These are phyloP conservation scores for Lyophyllum decastes DNA, from an alignment of 768 basidiomycete genomes.

Conservation along the genomic window DNA sequence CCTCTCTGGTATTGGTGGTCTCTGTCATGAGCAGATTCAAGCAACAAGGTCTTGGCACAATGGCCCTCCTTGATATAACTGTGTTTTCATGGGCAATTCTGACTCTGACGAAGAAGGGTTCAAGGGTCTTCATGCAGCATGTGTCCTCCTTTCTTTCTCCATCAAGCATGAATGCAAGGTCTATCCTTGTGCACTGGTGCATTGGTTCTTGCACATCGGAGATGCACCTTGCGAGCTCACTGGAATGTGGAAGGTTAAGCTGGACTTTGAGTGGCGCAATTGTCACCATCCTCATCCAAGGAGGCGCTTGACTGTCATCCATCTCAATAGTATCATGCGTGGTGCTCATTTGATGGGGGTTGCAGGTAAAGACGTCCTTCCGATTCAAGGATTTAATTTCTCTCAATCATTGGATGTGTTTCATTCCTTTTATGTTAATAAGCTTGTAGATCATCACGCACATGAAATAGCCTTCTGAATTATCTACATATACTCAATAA, in stretches of 20 bases:
- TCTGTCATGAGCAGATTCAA: slow-evolving; percentile 26
- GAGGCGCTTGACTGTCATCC: slow-evolving; percentile 17
- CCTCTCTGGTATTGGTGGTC: slow-evolving; percentile 19
- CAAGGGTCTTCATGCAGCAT: slow-evolving; percentile 4
- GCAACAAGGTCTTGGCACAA: slow-evolving; percentile 26
- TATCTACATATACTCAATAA: not conserved
- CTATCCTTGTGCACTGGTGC: slow-evolving; percentile 21
- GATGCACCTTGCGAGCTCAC: slow-evolving; percentile 18
- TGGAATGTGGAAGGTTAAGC: slow-evolving; percentile 30
- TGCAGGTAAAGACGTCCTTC: slow-evolving; percentile 22
- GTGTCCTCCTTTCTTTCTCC: slow-evolving; percentile 1
- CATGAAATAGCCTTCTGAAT: slow-evolving; percentile 15
- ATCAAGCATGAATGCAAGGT: not conserved
- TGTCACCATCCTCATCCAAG: not conserved
- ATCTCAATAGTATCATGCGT: slow-evolving; percentile 27
- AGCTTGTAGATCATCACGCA: slow-evolving; percentile 31
- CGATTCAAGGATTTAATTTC: not conserved
- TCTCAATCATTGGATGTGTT: slow-evolving; percentile 24
- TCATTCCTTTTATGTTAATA: slow-evolving; percentile 28
- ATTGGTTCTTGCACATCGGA: slow-evolving; percentile 25
- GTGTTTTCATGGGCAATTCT: slow-evolving; percentile 25
- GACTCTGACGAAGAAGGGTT: slow-evolving; percentile 11
- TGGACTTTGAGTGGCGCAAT: slow-evolving; percentile 18
- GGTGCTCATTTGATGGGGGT: slow-evolving; percentile 30
- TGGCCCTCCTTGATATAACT: slow-evolving; percentile 25